These are phyloP conservation scores for Podila minutissima DNA, from an alignment of 192 early-diverging fungal genomes.

Conservation along the genomic window DNA sequence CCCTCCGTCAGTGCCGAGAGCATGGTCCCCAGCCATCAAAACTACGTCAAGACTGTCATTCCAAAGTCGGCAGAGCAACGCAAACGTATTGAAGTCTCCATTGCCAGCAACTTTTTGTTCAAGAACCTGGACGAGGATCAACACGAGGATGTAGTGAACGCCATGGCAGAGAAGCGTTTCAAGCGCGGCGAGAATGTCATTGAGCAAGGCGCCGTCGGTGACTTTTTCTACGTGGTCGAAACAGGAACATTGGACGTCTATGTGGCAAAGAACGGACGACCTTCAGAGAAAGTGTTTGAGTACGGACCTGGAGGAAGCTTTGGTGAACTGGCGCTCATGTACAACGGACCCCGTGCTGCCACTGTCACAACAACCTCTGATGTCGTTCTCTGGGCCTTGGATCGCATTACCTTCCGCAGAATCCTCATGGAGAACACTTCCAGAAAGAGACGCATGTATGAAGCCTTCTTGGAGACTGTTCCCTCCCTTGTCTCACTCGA, in stretches of 20 bases:
- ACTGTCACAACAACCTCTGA: slow-evolving; percentile 90
- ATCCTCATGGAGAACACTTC: slow-evolving; percentile 99
- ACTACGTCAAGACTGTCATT: slow-evolving; percentile 86
- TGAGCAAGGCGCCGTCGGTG: slow-evolving; percentile 94
- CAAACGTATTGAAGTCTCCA: slow-evolving; percentile 81
- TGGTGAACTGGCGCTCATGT: slow-evolving; percentile 99
- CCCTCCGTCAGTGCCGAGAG: slow-evolving; percentile 97
- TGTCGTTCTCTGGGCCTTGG: slow-evolving; percentile 94
- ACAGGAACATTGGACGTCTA: slow-evolving; percentile 91
- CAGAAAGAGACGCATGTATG: slow-evolving; percentile 95
- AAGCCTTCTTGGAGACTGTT: slow-evolving; percentile 94
- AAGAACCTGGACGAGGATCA: slow-evolving; percentile 96
- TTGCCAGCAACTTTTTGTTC: slow-evolving; percentile 94
- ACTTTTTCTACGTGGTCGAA: slow-evolving; percentile 99
- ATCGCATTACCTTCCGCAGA: slow-evolving; percentile 96
- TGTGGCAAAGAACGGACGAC: slow-evolving; percentile 74
- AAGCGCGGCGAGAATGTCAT: slow-evolving; percentile 79
- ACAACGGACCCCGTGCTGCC: slow-evolving; percentile 97
- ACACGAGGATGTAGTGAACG: slow-evolving; percentile 92
- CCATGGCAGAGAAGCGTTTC: slow-evolving; percentile 94
- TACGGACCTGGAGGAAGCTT: slow-evolving; percentile 91
- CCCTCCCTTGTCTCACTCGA: slow-evolving; percentile 88
- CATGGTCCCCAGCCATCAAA: slow-evolving; percentile 89
- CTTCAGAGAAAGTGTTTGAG: slow-evolving; percentile 77
- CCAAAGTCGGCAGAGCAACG: slow-evolving; percentile 90